These are phyloP conservation scores for Leersia perrieri DNA, from an alignment of 176 grass and related monocot genomes.

Conservation along the genomic window DNA sequence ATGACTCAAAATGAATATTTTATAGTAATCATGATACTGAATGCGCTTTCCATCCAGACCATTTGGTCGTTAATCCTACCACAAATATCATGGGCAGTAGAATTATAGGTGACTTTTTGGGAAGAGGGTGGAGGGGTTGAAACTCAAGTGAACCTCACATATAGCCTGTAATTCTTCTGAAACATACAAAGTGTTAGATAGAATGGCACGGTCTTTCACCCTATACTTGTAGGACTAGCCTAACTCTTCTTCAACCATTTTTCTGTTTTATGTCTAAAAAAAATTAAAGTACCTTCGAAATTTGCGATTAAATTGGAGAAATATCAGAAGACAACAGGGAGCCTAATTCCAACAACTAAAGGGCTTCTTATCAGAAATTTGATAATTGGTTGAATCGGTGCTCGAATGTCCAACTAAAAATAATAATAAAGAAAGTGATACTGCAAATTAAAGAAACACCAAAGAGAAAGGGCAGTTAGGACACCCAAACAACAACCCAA, in stretches of 20 bases:
- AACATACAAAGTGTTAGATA: neutral
- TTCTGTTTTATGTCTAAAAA: conserved; percentile 14
- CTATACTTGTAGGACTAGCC: neutral
- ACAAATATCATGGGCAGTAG: neutral
- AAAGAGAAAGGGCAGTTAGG: conserved; percentile 31
- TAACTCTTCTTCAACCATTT: neutral
- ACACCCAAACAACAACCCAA: conserved; percentile 45
- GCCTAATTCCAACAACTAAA: conserved; percentile 12
- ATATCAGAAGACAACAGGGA: neutral
- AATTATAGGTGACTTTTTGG: neutral
- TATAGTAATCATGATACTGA: neutral
- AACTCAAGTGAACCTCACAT: conserved; percentile 20
- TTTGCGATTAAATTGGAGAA: neutral
- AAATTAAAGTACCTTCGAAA: neutral
- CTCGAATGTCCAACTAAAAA: conserved; percentile 1
- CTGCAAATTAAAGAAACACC: conserved; percentile 6
- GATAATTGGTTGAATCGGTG: neutral
- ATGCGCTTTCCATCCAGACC: neutral
- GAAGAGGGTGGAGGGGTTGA: no score
- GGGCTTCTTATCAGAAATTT: neutral
- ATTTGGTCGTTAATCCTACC: neutral
- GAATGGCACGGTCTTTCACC: conserved; percentile 9
- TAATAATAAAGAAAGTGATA: conserved; percentile 18
- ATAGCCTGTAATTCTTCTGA: neutral
- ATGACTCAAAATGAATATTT: neutral